Percentiles rank a stretch among this genome's conserved stretches.
These are phyloP conservation scores for Torulaspora franciscae DNA, from an alignment of 805 yeast genomes.

Conservation along the genomic window DNA sequence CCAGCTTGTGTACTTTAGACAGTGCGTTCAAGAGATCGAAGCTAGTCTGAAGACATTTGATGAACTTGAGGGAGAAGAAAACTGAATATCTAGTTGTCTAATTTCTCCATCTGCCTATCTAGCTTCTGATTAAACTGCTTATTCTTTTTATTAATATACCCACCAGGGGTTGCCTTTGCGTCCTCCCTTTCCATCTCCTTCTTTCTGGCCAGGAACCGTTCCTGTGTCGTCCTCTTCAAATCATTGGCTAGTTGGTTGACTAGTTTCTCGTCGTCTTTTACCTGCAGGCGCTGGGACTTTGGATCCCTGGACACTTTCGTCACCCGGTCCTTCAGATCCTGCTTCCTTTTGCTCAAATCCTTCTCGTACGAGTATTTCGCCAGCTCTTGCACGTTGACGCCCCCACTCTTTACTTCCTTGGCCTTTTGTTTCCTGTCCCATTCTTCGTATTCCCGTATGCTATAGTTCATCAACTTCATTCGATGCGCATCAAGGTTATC, in stretches of 20 bases:
- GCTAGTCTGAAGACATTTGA: slow-evolving; percentile 41
- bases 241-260: slow-evolving; percentile 21
- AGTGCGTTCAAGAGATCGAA: slow-evolving; percentile 47
- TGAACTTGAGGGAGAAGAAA: slow-evolving; percentile 21
- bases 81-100: slow-evolving; percentile 1
- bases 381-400: slow-evolving; percentile 16
- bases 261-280: slow-evolving; percentile 20
- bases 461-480: slow-evolving; percentile 19
- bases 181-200: slow-evolving; percentile 15
- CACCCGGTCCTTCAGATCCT: background rate
- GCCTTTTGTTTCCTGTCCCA: slow-evolving; percentile 16
- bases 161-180: slow-evolving; percentile 11
- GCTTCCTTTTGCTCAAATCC: slow-evolving; percentile 18
- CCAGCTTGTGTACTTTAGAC: slow-evolving; percentile 60
- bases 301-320: slow-evolving; percentile 9
- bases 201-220: slow-evolving; percentile 20
- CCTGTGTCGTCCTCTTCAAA: slow-evolving; percentile 20
- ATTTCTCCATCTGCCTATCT: slow-evolving; percentile 18
- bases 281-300: slow-evolving; percentile 13
- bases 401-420: slow-evolving; percentile 9
- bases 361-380: slow-evolving; percentile 33
- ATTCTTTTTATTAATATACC: slow-evolving; percentile 32
- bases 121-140: slow-evolving; percentile 32
- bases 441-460: slow-evolving; percentile 27
- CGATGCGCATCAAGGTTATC: slow-evolving; percentile 5